Evolutionary conservation across 2,329 filamentous ascomycete genomes (phyloP).

Genomic region (Fusarium subglutinans): DNA sequence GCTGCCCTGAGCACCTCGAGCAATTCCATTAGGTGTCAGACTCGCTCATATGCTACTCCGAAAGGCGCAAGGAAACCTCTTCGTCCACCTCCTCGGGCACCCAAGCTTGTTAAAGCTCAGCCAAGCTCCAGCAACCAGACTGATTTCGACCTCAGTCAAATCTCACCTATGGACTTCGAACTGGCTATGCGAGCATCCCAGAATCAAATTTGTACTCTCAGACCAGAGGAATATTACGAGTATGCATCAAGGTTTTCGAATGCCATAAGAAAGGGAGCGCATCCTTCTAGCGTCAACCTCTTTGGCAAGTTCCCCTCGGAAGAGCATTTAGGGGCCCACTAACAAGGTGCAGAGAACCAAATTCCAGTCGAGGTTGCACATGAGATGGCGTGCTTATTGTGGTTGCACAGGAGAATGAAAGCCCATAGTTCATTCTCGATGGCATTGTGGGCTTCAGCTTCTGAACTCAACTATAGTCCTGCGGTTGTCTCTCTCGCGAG

Average conservation of each 20-base stretch:
- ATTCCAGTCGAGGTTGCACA: conserved; percentile 38
- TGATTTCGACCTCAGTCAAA: conserved; percentile 32
- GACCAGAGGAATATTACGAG: conserved; percentile 39
- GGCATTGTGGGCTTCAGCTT: conserved; percentile 46
- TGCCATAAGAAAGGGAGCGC: conserved; percentile 32
- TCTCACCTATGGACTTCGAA: conserved; percentile 38
- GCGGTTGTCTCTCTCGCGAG: conserved; percentile 45
- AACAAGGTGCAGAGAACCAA: conserved; percentile 26
- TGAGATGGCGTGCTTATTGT: conserved; percentile 44
- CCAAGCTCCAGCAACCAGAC: conserved; percentile 2
- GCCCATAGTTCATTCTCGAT: conserved; percentile 23
- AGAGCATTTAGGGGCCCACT: neutral
- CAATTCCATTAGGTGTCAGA: conserved; percentile 7
- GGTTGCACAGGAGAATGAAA: neutral
- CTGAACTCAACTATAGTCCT: conserved; percentile 42
- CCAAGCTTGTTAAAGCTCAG: neutral
- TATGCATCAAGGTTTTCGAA: conserved; percentile 34
- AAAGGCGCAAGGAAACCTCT: conserved; percentile 13
- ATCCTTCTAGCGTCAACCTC: conserved; percentile 34
- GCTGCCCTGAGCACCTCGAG: neutral
- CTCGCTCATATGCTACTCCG: conserved; percentile 29
- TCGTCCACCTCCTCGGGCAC: conserved; percentile 17
- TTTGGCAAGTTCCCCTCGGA: conserved; percentile 33
- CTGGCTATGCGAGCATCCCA: conserved; percentile 20
- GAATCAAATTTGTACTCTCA: conserved; percentile 27